Percentiles rank a stretch among this genome's conserved stretches.
phyloP scores from a whole-genome alignment of 352 stramenopile species.

The Pythium graminicola region DNA sequence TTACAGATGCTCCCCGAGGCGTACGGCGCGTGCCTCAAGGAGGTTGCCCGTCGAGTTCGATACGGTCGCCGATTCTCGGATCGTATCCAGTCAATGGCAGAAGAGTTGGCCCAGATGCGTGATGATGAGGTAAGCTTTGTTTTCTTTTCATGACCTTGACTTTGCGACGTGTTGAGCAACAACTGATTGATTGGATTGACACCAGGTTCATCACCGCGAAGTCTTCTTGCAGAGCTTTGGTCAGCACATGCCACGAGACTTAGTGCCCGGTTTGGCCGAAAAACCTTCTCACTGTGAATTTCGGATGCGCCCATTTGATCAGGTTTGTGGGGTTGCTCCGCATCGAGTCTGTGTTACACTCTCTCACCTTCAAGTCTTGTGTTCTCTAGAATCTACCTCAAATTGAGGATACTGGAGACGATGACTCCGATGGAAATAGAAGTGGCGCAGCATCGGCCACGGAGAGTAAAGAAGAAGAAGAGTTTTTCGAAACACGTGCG shows the following conservation, averaged over 20 bases:
- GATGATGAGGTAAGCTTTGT: constrained; percentile 55
- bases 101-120: constrained; percentile 74
- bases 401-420: constrained; percentile 35
- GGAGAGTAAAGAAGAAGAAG: constrained; percentile 23
- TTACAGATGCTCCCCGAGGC: constrained; percentile 77
- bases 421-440: neutral
- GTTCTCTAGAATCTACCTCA: constrained; percentile 45
- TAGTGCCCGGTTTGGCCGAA: constrained; percentile 72
- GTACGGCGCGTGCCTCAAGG: constrained; percentile 69
- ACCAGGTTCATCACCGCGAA: constrained; percentile 62
- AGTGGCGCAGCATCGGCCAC: constrained; percentile 1
- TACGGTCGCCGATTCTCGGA: constrained; percentile 75
- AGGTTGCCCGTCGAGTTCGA: constrained; percentile 62
- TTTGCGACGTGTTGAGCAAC: neutral
- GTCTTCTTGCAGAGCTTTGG: constrained; percentile 69
- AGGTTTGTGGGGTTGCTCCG: constrained; percentile 17
- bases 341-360: neutral
- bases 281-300: constrained; percentile 87
- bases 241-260: constrained; percentile 76
- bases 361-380: neutral
- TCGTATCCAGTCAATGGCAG: constrained; percentile 79
- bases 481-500: constrained; percentile 20
- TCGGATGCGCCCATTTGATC: constrained; percentile 81
- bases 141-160: neutral
- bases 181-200: neutral